Percentiles rank a stretch among this genome's conserved stretches.
phyloP scores from a whole-genome alignment of 129 eudicot species.

The Arctium minus region DNA sequence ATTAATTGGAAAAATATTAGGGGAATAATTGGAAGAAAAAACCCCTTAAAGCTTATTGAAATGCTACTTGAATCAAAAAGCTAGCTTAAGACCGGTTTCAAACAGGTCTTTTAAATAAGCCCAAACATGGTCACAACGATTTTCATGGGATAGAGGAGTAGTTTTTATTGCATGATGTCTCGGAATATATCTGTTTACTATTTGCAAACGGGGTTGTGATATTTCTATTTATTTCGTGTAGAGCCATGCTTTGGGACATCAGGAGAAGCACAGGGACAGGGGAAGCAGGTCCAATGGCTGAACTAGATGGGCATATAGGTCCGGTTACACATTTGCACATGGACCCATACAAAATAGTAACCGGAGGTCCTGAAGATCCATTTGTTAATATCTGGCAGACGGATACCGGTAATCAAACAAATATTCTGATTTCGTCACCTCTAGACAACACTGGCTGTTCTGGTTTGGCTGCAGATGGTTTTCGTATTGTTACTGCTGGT shows the following conservation, averaged over 20 bases:
- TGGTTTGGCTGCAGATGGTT: constrained; percentile 62
- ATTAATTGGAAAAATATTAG: not conserved
- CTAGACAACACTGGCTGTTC: constrained; percentile 38
- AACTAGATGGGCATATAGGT: constrained; percentile 67
- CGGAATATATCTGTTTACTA: not conserved
- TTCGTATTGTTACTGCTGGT: constrained; percentile 52
- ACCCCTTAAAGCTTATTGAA: not conserved
- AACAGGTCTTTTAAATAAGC: not conserved
- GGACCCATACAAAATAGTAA: constrained; percentile 68
- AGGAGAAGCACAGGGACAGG: constrained; percentile 42
- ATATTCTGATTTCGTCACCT: constrained; percentile 32
- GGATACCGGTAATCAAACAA: constrained; percentile 47
- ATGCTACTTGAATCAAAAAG: not conserved
- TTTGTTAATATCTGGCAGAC: constrained; percentile 62
- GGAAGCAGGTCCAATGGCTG: constrained; percentile 40
- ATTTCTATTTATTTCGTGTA: constrained; percentile 31
- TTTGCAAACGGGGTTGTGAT: not conserved
- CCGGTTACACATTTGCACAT: constrained; percentile 60
- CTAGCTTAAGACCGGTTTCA: not conserved
- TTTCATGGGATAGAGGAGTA: not conserved
- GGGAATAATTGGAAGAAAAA: not conserved
- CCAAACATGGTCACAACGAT: not conserved
- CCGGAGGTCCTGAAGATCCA: constrained; percentile 62
- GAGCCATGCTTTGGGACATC: constrained; percentile 79
- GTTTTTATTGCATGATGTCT: not conserved